A percentile compares a stretch with the other conserved stretches of the same genome.
These are phyloP conservation scores for Lactifluus hygrophoroides DNA, from an alignment of 768 basidiomycete genomes.

Conservation along the genomic window DNA sequence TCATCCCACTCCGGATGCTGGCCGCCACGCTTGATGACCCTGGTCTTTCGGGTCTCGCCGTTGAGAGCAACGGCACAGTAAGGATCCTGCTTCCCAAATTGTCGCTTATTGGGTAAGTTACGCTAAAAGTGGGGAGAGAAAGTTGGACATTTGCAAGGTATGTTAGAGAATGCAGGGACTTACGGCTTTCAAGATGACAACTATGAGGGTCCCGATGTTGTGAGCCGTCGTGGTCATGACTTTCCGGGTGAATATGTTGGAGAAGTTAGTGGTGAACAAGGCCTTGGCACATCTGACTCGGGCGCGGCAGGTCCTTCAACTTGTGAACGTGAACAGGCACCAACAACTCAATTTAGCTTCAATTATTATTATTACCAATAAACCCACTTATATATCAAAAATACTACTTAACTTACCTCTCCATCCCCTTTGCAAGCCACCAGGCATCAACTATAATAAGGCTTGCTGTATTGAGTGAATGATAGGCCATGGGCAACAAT, in stretches of 20 bases:
- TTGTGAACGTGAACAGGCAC: background rate
- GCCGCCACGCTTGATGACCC: conserved; percentile 92
- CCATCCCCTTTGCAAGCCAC: too few relatives aligned
- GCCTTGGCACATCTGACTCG: background rate
- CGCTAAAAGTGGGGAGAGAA: conserved; percentile 40
- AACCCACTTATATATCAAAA: background rate
- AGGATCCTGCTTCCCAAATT: conserved; percentile 96
- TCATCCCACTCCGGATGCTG: conserved; percentile 99
- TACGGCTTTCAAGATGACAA: conserved; percentile 90
- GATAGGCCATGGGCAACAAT: background rate
- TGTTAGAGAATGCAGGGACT: conserved; percentile 25
- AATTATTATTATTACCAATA: too few relatives aligned
- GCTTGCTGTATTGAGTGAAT: too few relatives aligned
- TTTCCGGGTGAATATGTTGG: background rate
- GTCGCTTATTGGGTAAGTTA: conserved; percentile 83
- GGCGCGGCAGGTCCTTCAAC: too few relatives aligned
- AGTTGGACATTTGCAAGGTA: background rate
- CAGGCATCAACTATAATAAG: too few relatives aligned
- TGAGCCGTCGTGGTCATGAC: conserved; percentile 36
- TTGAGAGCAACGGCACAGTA: conserved; percentile 79
- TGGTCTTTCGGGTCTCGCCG: conserved; percentile 79
- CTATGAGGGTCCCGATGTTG: conserved; percentile 89
- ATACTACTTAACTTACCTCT: too few relatives aligned
- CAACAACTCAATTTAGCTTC: background rate
- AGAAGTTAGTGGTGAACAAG: background rate